phyloP scores from a whole-genome alignment of 805 yeast genomes.

The Suhomyces emberorum region DNA sequence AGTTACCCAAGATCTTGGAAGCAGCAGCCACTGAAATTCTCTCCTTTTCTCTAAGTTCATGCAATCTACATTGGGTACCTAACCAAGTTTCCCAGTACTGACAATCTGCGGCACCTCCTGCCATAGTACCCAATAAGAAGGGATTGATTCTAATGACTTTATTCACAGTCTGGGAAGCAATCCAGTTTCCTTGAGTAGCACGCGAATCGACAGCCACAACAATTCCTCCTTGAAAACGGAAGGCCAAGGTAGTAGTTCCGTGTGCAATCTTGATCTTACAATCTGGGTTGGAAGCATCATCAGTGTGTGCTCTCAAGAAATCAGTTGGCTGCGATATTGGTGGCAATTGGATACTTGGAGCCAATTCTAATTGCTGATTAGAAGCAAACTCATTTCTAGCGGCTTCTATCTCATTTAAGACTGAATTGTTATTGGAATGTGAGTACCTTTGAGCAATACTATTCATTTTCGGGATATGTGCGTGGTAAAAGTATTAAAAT shows the following conservation, averaged over 20 bases:
- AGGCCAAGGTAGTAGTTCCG: conserved; percentile 98
- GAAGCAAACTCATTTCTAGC: conserved; percentile 20
- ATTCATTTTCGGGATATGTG: too few species aligned
- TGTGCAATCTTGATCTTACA: conserved; percentile 96
- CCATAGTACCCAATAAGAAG: conserved; percentile 93
- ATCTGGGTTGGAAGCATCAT: conserved; percentile 88
- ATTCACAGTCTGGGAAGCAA: conserved; percentile 96
- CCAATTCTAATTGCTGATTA: conserved; percentile 31
- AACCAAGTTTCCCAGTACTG: conserved; percentile 99
- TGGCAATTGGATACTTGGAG: conserved; percentile 70
- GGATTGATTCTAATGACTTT: conserved; percentile 97
- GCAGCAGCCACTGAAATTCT: conserved; percentile 97
- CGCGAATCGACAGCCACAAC: conserved; percentile 96
- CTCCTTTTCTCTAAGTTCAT: conserved; percentile 91
- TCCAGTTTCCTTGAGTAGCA: conserved; percentile 97
- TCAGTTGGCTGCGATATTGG: conserved; percentile 88
- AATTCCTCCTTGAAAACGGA: conserved; percentile 93
- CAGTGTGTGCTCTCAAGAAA: conserved; percentile 96
- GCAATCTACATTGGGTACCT: conserved; percentile 92
- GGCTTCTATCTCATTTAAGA: conserved; percentile 26
- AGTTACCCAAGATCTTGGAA: conserved; percentile 84
- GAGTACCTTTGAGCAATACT: conserved; percentile 37
- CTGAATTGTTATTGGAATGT: conserved; percentile 25
- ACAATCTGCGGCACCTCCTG: conserved; percentile 99
- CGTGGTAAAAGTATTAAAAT: too few species aligned